phyloP scores from a whole-genome alignment of 345 rosid genomes.

The Populus davidiana region DNA sequence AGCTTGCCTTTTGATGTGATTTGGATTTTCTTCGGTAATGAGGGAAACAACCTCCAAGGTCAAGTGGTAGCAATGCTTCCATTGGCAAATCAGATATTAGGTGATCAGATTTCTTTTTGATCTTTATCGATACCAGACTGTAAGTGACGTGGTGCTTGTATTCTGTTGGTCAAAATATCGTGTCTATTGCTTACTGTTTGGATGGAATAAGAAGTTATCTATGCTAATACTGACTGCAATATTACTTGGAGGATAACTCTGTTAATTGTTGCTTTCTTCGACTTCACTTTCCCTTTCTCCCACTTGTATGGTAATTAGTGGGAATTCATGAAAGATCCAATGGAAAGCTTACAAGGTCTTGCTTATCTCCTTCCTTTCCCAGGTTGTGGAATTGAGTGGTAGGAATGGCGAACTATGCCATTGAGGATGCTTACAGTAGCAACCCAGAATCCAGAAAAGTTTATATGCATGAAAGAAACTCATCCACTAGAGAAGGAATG shows the following conservation, averaged over 20 bases:
- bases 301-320: background rate
- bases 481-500: slow-evolving; percentile 28
- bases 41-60: background rate
- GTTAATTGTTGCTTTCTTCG: background rate
- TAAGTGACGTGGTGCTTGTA: background rate
- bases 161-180: background rate
- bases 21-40: background rate
- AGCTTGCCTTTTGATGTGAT: background rate
- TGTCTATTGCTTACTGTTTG: background rate
- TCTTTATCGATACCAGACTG: slow-evolving; percentile 4
- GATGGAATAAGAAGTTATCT: background rate
- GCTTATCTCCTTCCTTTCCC: background rate
- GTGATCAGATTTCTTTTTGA: background rate
- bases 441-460: slow-evolving; percentile 13
- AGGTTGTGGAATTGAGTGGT: slow-evolving; percentile 20
- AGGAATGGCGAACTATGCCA: slow-evolving; percentile 15
- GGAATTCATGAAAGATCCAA: background rate
- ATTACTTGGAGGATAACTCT: background rate
- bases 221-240: background rate
- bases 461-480: slow-evolving; percentile 20
- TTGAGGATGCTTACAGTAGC: background rate
- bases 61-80: too few relatives aligned
- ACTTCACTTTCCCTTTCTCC: background rate
- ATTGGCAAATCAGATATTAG: too few relatives aligned
- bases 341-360: background rate